These are phyloP conservation scores for Aspergillus bombycis DNA, from an alignment of 2,329 filamentous ascomycete genomes.

Conservation along the genomic window DNA sequence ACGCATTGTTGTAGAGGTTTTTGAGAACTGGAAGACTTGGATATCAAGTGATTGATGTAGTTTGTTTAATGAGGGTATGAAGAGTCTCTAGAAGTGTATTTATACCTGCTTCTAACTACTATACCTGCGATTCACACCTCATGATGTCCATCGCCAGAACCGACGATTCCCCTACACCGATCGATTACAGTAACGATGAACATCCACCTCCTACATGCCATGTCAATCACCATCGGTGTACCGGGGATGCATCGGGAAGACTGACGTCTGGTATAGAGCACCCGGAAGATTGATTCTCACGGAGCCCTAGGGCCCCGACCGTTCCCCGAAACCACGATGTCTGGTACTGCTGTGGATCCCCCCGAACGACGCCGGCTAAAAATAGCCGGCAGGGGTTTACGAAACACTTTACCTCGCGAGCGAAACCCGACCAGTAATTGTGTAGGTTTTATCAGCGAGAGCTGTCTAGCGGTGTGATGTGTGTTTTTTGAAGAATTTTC, in stretches of 20 bases:
- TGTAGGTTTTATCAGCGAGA: background rate
- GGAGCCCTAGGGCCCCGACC: background rate
- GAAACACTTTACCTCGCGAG: fast-evolving
- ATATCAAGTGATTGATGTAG: background rate
- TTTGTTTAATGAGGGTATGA: background rate
- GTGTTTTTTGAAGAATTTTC: background rate
- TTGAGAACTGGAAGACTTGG: background rate
- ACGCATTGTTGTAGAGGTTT: background rate
- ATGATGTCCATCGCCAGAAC: background rate
- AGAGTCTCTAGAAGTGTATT: background rate
- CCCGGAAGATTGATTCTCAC: background rate
- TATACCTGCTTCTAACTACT: background rate
- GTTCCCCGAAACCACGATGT: background rate
- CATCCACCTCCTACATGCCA: background rate
- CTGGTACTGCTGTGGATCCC: background rate
- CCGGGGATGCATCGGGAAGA: background rate
- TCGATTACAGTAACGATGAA: background rate
- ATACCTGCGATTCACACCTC: background rate
- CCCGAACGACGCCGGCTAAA: background rate
- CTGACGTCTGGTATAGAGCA: background rate
- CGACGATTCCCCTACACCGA: background rate
- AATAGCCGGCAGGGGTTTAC: background rate
- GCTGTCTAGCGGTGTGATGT: background rate
- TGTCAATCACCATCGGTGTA: background rate
- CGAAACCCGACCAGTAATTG: background rate